phyloP scores from a whole-genome alignment of 2,329 filamentous ascomycete species.

The Clonostachys rhizophaga region DNA sequence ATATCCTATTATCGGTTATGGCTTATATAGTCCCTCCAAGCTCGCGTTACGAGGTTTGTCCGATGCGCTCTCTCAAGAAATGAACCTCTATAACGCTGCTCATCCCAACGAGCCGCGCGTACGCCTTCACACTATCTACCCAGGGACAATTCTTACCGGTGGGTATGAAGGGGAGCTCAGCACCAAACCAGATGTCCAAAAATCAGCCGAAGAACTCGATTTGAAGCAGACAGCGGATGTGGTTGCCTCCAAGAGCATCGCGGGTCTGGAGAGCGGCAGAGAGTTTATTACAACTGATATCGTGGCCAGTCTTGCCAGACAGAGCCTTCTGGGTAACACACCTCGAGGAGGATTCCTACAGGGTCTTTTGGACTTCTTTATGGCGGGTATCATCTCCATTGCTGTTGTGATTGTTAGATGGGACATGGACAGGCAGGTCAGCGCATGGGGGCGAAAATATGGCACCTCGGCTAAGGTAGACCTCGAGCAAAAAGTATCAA shows the following conservation, averaged over 20 bases:
- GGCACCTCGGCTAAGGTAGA: too few relatives aligned
- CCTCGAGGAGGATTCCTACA: too few relatives aligned
- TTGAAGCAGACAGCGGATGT: constrained; percentile 72
- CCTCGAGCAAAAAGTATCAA: too few relatives aligned
- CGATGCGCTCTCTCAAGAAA: constrained; percentile 79
- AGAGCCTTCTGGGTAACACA: too few relatives aligned
- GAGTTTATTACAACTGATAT: too few relatives aligned
- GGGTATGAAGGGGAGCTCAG: constrained; percentile 72
- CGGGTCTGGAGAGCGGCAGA: constrained; percentile 68
- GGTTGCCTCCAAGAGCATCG: constrained; percentile 67
- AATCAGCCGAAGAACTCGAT: constrained; percentile 75
- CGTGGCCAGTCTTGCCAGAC: too few relatives aligned
- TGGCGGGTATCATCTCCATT: too few relatives aligned
- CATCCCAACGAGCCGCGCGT: constrained; percentile 60
- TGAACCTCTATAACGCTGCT: constrained; percentile 60
- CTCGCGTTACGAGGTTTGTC: constrained; percentile 77
- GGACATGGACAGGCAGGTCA: too few relatives aligned
- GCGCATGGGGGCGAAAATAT: too few relatives aligned
- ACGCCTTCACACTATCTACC: constrained; percentile 76
- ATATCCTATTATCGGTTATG: constrained; percentile 76
- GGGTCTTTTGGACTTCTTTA: too few relatives aligned
- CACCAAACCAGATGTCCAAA: constrained; percentile 76
- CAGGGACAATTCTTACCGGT: constrained; percentile 75
- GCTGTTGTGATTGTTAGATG: too few relatives aligned
- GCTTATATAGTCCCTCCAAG: constrained; percentile 79